phyloP scores from a whole-genome alignment of 306 rosid genomes.

The Trifolium fragiferum region DNA sequence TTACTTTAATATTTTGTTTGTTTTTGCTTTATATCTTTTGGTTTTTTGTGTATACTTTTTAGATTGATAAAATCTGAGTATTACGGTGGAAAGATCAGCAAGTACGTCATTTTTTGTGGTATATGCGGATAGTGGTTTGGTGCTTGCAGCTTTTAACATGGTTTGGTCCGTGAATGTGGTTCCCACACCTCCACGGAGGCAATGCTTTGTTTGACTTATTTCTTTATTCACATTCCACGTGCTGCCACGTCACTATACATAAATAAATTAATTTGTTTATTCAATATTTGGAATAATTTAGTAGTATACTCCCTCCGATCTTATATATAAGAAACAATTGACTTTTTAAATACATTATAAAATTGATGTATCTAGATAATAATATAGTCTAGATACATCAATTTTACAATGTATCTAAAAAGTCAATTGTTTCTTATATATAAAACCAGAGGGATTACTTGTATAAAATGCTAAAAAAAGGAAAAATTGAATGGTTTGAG shows the following conservation, averaged over 20 bases:
- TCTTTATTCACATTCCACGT: neutral
- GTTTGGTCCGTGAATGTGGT: constrained; percentile 6
- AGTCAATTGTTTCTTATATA: too few relatives aligned
- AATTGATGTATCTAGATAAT: too few relatives aligned
- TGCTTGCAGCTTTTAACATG: neutral
- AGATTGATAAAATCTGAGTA: neutral
- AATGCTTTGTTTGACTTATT: neutral
- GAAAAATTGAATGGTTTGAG: too few relatives aligned
- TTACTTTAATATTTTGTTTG: neutral
- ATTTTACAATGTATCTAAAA: too few relatives aligned
- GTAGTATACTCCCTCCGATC: too few relatives aligned
- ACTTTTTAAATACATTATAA: too few relatives aligned
- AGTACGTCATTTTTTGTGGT: neutral
- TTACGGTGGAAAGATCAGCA: neutral
- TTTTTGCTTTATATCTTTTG: neutral
- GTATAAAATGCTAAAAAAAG: too few relatives aligned
- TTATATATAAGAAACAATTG: too few relatives aligned
- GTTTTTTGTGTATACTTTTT: neutral
- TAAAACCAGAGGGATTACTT: too few relatives aligned
- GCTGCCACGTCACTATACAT: neutral
- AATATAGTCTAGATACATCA: too few relatives aligned
- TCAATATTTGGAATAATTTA: too few relatives aligned
- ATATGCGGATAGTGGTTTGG: neutral
- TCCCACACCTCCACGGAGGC: neutral
- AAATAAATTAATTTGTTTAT: too few relatives aligned